phyloP scores from a whole-genome alignment of 2,329 filamentous ascomycete genomes.

The Penicillium corylophilum region DNA sequence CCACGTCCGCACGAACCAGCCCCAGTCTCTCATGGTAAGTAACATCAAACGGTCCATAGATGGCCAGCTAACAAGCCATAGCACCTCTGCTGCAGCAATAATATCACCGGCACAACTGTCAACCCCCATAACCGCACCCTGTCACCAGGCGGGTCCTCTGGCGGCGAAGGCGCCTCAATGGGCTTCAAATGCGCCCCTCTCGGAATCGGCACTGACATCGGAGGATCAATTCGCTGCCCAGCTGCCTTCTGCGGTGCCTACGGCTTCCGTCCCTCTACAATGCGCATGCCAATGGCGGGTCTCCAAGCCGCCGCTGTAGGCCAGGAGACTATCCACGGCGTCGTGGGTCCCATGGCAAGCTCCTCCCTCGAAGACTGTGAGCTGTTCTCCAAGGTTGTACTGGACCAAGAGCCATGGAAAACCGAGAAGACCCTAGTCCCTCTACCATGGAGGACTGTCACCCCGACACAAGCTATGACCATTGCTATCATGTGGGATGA shows the following conservation, averaged over 20 bases:
- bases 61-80: too few species aligned
- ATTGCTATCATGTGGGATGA: conserved; percentile 66
- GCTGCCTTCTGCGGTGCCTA: conserved; percentile 48
- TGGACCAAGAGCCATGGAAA: conserved; percentile 45
- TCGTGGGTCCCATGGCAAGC: conserved; percentile 31
- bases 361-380: conserved; percentile 34
- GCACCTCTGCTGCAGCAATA: conserved; percentile 41
- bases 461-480: conserved; percentile 26
- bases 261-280: conserved; percentile 43
- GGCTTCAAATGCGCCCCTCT: conserved; percentile 44
- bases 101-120: conserved; percentile 41
- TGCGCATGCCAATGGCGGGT: conserved; percentile 33
- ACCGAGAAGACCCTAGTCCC: conserved; percentile 42
- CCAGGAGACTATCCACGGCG: conserved; percentile 40
- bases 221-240: conserved; percentile 47
- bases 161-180: conserved; percentile 46
- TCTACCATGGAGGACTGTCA: conserved; percentile 40
- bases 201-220: conserved; percentile 50
- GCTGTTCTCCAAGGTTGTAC: conserved; percentile 40
- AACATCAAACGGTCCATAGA: too few species aligned
- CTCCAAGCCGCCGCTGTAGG: conserved; percentile 30
- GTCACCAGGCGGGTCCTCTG: conserved; percentile 45
- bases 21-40: conserved; percentile 42
- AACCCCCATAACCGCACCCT: conserved; percentile 45
- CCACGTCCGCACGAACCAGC: conserved; percentile 46